Evolutionary conservation across 164 flowering plant genomes (phyloP).

Genomic region (Dillenia turbinata): DNA sequence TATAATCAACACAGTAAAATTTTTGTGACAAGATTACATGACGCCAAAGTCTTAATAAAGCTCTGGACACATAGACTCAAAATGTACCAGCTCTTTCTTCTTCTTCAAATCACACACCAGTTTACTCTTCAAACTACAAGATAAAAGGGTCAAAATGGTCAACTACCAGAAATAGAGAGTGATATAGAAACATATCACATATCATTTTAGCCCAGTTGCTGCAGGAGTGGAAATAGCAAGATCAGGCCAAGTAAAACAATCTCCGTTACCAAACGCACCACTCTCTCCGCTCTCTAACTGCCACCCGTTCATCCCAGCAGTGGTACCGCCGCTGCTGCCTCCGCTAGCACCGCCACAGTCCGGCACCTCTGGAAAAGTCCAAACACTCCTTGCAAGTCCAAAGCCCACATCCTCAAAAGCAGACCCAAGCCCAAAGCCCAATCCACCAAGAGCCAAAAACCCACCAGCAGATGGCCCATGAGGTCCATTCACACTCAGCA

Average conservation of each 20-base stretch:
- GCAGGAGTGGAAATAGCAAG: conserved; percentile 52
- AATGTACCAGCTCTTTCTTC: too few relatives aligned
- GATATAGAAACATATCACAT: not conserved
- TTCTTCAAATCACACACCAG: too few relatives aligned
- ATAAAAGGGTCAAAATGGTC: too few relatives aligned
- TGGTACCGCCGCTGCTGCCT: conserved; percentile 9
- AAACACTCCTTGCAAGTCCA: conserved; percentile 29
- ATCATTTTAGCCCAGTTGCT: conserved; percentile 37
- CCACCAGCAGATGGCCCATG: conserved; percentile 27
- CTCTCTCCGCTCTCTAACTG: conserved; percentile 45
- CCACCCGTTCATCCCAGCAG: conserved; percentile 33
- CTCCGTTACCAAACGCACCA: conserved; percentile 33
- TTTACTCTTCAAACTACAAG: not conserved
- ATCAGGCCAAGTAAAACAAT: conserved; percentile 57
- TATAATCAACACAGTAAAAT: too few relatives aligned
- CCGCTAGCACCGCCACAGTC: conserved; percentile 17
- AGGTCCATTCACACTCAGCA: conserved; percentile 27
- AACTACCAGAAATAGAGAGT: too few relatives aligned
- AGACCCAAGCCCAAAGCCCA: conserved; percentile 40
- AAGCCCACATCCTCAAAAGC: conserved; percentile 45
- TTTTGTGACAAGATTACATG: too few relatives aligned
- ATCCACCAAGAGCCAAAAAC: conserved; percentile 44
- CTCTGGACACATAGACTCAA: too few relatives aligned
- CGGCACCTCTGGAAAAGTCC: conserved; percentile 36
- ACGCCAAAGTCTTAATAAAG: too few relatives aligned